phyloP scores from a whole-genome alignment of 2,329 filamentous ascomycete species.

The Venturia asperata region DNA sequence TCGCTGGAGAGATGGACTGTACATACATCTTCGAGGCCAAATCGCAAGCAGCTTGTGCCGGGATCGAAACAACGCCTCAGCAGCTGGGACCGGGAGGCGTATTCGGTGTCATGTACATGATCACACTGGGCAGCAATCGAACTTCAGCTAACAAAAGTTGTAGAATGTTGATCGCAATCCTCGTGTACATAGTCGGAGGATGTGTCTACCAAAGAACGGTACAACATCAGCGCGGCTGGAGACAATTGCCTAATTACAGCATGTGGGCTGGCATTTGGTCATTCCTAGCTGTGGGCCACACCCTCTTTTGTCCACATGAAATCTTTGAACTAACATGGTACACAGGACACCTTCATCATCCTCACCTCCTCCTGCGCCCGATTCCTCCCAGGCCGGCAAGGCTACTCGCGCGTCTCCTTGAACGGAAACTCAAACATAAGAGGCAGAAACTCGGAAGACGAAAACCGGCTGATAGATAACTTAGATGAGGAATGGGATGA shows the following conservation, averaged over 20 bases:
- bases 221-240: constrained; percentile 88
- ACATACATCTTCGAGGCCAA: constrained; percentile 93
- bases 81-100: constrained; percentile 63
- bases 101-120: constrained; percentile 76
- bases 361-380: constrained; percentile 62
- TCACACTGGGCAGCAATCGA: constrained; percentile 25
- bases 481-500: constrained; percentile 97
- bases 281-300: constrained; percentile 64
- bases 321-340: background rate
- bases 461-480: constrained; percentile 91
- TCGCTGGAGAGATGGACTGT: constrained; percentile 78
- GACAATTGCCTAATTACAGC: constrained; percentile 87
- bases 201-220: constrained; percentile 95
- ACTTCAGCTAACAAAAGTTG: background rate
- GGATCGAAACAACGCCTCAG: constrained; percentile 50
- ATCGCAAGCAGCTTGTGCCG: constrained; percentile 76
- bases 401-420: constrained; percentile 55
- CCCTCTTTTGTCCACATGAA: background rate
- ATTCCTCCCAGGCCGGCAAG: constrained; percentile 56
- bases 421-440: constrained; percentile 36
- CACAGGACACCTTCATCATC: constrained; percentile 55
- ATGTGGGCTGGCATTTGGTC: constrained; percentile 84
- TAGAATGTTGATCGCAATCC: constrained; percentile 58
- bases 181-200: constrained; percentile 86
- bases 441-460: constrained; percentile 59